Conservation (phyloP, 805 yeast genomes). For the Komagataella ulmi region DNA sequence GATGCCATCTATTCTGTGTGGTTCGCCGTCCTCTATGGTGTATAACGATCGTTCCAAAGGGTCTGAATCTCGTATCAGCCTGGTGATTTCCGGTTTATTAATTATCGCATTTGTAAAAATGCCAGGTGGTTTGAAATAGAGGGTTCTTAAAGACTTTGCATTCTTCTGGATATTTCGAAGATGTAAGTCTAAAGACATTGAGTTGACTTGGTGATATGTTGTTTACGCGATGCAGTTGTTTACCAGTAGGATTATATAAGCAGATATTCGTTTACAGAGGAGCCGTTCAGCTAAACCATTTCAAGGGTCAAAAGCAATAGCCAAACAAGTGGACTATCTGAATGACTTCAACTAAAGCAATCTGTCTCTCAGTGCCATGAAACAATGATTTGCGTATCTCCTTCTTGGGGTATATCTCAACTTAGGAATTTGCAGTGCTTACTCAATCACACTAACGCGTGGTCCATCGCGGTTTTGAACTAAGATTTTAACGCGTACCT, state of each 20-base stretch:
- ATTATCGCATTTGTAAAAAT: slow-evolving; percentile 54
- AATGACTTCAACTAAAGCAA: too few relatives aligned
- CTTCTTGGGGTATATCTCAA: background rate
- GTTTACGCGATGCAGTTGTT: background rate
- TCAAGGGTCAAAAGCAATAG: background rate
- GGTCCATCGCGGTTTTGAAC: background rate
- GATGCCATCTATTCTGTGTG: slow-evolving; percentile 39
- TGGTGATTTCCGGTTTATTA: slow-evolving; percentile 35
- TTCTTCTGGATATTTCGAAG: slow-evolving; percentile 23
- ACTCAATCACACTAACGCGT: background rate
- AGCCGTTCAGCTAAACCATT: background rate
- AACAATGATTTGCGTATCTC: background rate
- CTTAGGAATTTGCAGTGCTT: background rate
- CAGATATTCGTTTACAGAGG: background rate
- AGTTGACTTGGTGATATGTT: background rate
- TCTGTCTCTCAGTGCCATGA: too few relatives aligned
- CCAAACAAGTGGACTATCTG: too few relatives aligned
- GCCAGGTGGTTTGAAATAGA: slow-evolving; percentile 43
- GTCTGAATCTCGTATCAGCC: slow-evolving; percentile 47
- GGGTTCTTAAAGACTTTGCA: slow-evolving; percentile 24
- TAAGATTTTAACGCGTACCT: background rate
- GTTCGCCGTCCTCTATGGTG: slow-evolving; percentile 23
- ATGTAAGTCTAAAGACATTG: slow-evolving; percentile 12
- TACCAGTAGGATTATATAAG: background rate
- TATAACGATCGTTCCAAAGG: slow-evolving; percentile 37